Evolutionary conservation across 139 green algal species (phyloP).

Genomic region (Chlamydomonas sp.): DNA sequence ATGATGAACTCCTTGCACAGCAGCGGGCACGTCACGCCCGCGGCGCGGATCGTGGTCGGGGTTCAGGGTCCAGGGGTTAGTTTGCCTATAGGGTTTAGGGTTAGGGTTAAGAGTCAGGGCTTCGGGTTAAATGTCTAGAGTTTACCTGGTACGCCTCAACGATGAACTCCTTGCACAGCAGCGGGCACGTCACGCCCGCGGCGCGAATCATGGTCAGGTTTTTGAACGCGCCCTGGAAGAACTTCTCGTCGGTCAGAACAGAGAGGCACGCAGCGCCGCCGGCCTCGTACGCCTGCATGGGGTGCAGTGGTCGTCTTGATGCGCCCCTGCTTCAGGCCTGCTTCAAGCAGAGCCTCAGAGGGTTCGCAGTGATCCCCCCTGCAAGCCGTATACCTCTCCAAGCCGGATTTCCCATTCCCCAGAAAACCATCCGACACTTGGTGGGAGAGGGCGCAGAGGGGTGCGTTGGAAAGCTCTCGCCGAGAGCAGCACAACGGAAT

Average conservation of each 20-base stretch:
- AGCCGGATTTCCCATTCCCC: too few relatives aligned
- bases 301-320: too few relatives aligned
- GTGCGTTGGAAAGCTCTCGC: too few relatives aligned
- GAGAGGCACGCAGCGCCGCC: conserved; percentile 92
- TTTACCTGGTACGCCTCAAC: conserved; percentile 96
- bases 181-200: conserved; percentile 74
- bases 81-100: too few relatives aligned
- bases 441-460: too few relatives aligned
- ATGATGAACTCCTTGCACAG: conserved; percentile 99
- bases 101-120: too few relatives aligned
- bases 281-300: conserved; percentile 91
- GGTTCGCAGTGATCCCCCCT: too few relatives aligned
- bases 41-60: conserved; percentile 57
- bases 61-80: too few relatives aligned
- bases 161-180: conserved; percentile 99
- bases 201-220: conserved; percentile 65
- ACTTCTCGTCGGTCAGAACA: conserved; percentile 95
- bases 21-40: conserved; percentile 81
- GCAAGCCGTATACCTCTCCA: too few relatives aligned
- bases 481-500: too few relatives aligned
- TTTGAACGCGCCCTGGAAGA: conserved; percentile 83
- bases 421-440: too few relatives aligned
- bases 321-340: background rate
- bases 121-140: too few relatives aligned
- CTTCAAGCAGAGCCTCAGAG: background rate